Percentiles rank a stretch among this genome's conserved stretches.
Conservation (phyloP, 2,329 filamentous ascomycete genomes). For the Sporothrix curviconia region DNA sequence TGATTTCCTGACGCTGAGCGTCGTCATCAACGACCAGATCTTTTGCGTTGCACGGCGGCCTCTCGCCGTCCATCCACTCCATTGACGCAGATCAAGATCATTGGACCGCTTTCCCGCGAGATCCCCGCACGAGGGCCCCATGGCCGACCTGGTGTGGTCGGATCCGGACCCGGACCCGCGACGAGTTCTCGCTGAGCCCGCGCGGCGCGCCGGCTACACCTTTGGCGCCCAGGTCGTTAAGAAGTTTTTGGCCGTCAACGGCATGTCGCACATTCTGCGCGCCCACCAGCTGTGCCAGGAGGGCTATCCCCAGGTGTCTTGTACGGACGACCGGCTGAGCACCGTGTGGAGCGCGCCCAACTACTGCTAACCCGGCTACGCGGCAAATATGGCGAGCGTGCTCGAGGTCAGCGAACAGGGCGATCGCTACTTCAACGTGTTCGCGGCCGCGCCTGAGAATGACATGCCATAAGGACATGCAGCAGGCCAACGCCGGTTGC, state of each 20-base stretch:
- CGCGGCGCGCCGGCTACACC: slow-evolving; percentile 91
- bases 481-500: slow-evolving; percentile 53
- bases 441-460: slow-evolving; percentile 93
- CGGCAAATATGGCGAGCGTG: slow-evolving; percentile 97
- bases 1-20: slow-evolving; percentile 91
- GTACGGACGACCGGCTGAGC: slow-evolving; percentile 86
- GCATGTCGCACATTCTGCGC: slow-evolving; percentile 93
- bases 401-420: slow-evolving; percentile 91
- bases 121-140: slow-evolving; percentile 97
- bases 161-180: slow-evolving; percentile 94
- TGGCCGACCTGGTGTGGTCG: slow-evolving; percentile 99
- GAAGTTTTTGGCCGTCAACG: slow-evolving; percentile 95
- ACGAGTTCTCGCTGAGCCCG: slow-evolving; percentile 92
- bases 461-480: slow-evolving; percentile 82
- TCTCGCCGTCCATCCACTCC: slow-evolving; percentile 87
- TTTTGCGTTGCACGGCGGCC: slow-evolving; percentile 94
- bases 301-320: slow-evolving; percentile 93
- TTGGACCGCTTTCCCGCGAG: slow-evolving; percentile 95
- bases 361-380: slow-evolving; percentile 89
- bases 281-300: slow-evolving; percentile 99
- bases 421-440: slow-evolving; percentile 95
- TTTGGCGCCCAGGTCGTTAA: slow-evolving; percentile 97
- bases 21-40: slow-evolving; percentile 97
- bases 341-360: slow-evolving; percentile 98
- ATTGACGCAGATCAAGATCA: slow-evolving; percentile 99